A percentile compares a stretch with the other conserved stretches of the same genome.
Conservation (phyloP, 495 filamentous ascomycete species). For the Jackrogersella minutella region DNA sequence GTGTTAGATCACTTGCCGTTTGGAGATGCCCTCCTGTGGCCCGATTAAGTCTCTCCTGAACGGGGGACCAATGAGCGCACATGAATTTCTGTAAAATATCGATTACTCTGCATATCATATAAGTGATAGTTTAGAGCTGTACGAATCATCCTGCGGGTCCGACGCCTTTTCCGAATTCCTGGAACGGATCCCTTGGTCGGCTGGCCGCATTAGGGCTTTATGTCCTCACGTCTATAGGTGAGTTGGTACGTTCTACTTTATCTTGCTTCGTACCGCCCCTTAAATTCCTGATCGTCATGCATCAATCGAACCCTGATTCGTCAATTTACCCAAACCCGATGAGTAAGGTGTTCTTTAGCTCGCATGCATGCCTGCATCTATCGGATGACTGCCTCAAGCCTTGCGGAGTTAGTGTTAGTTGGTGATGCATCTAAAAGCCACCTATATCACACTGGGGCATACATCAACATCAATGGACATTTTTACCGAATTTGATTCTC, state of each 20-base stretch:
- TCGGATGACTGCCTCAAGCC: not conserved
- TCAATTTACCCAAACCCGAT: not conserved
- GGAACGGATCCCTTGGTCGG: conserved; percentile 8
- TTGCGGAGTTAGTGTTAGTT: not conserved
- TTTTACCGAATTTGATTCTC: not conserved
- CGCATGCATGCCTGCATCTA: not conserved
- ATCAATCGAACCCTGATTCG: not conserved
- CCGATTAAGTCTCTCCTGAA: not conserved
- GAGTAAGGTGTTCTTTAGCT: not conserved
- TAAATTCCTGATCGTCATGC: conserved; percentile 5
- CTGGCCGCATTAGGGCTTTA: not conserved
- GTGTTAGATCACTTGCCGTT: not conserved
- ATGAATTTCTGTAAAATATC: not conserved
- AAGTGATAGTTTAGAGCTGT: not conserved
- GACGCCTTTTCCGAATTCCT: conserved; percentile 7
- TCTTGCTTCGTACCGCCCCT: not conserved
- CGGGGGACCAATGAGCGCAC: conserved; percentile 1
- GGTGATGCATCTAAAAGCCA: not conserved
- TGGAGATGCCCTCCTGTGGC: not conserved
- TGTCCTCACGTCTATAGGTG: not conserved
- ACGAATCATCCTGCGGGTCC: conserved; percentile 7
- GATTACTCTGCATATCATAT: not conserved
- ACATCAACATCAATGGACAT: not conserved
- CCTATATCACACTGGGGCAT: not conserved
- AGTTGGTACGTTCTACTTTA: not conserved